Evolutionary conservation across 257 asterid genomes (phyloP), one percentile per base, ranked within the genome.

Genomic region (Ilex asprella): DNA sequence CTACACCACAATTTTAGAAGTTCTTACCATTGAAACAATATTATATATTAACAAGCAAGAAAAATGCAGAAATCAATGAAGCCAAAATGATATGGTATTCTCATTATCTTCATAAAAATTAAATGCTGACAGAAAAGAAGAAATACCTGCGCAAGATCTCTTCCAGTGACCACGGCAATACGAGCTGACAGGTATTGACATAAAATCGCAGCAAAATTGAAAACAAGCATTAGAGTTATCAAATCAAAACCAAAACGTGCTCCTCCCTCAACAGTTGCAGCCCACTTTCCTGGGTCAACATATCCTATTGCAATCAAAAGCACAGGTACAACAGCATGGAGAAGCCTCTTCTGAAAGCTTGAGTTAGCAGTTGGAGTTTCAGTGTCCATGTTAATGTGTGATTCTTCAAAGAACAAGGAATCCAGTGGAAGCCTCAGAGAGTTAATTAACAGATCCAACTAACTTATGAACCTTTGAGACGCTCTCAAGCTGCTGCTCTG

Each of bases 241-340:
- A 87, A 70, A 73, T 93, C 97, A 70, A 68, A 70, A 43, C 99
- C 99, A 60, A 85, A 81, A 43, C 84, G 94, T 49, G 95, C 86
- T 41, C 99, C 99, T 15, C 96, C 95, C 73, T 93, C 99, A 54
- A 89, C 80, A 63, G 86, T 75, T 62, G 87, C 87, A 39, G 95
- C 94, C 97, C 96, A 93, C 77, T 93, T 93, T 67, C 99, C 99
- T 66, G 99, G 99, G 72, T 87, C 99, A 46, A 93, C 80, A 78
- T 93, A 89, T 81, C 96, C 78, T 56, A 87, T 69, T 66, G 95
- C 86, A 70, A 93, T 67, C 75, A 87, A 86, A 63, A 93, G 84
- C 60, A 86, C 83, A 5, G 97, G 99, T 27, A 78, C 89, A 62
- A 75, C 79, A 69, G 97, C 89, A 74, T 92, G 76, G 78, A 93